Conservation (phyloP, 2,329 filamentous ascomycete species). For the Daldinia sp. region DNA sequence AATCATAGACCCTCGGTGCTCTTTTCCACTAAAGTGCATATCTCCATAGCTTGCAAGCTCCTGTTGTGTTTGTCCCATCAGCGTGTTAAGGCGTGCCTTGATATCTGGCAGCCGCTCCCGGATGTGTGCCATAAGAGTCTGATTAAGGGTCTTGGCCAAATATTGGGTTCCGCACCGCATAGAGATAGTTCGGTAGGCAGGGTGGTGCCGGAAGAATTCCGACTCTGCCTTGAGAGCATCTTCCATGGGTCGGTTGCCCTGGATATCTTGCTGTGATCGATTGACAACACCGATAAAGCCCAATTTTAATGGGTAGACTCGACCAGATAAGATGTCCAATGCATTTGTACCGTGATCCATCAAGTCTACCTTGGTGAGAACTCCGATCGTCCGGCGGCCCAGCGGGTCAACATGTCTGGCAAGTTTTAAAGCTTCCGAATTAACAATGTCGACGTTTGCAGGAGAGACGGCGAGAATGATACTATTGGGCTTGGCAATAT, state of each 20-base stretch:
- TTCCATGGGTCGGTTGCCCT: conserved; percentile 92
- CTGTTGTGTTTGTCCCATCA: conserved; percentile 99
- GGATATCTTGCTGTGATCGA: conserved; percentile 97
- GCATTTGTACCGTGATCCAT: conserved; percentile 99
- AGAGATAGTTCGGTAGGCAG: conserved; percentile 96
- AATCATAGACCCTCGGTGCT: conserved; percentile 94
- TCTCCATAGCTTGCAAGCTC: conserved; percentile 98
- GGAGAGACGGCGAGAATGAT: conserved; percentile 97
- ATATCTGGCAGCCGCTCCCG: conserved; percentile 96
- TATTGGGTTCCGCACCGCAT: conserved; percentile 93
- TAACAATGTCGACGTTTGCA: conserved; percentile 97
- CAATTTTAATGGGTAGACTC: conserved; percentile 95
- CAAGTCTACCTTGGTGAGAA: conserved; percentile 94
- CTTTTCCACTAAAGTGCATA: conserved; percentile 96
- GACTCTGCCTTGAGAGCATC: conserved; percentile 90
- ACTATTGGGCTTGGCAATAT: conserved; percentile 98
- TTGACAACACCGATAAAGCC: conserved; percentile 99
- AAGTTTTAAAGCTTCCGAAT: conserved; percentile 96
- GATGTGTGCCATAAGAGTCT: conserved; percentile 95
- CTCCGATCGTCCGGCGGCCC: conserved; percentile 93
- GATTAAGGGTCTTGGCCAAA: conserved; percentile 93
- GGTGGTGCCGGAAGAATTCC: conserved; percentile 97
- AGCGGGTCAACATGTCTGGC: conserved; percentile 96
- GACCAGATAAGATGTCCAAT: conserved; percentile 94
- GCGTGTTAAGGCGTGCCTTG: conserved; percentile 94